These are phyloP conservation scores for Scutellaria baicalensis DNA, from an alignment of 257 asterid species.

Conservation along the genomic window DNA sequence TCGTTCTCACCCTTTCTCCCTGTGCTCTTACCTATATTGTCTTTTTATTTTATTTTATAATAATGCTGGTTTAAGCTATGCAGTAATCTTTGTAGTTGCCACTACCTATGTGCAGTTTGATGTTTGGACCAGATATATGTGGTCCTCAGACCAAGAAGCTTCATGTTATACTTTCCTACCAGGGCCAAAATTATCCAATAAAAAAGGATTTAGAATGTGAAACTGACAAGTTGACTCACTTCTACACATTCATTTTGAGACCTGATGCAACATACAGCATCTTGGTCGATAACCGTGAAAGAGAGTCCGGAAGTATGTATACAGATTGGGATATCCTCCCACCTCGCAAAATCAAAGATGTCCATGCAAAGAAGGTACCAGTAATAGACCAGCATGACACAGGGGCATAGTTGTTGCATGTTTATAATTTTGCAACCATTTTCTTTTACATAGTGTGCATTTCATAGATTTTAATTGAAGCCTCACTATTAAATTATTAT, in stretches of 20 bases:
- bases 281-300: slow-evolving; percentile 77
- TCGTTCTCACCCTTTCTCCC: not conserved
- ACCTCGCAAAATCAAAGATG: slow-evolving; percentile 72
- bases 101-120: slow-evolving; percentile 37
- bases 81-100: not conserved
- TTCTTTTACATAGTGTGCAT: not conserved
- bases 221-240: slow-evolving; percentile 84
- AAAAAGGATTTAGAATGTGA: slow-evolving; percentile 91
- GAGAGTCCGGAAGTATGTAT: slow-evolving; percentile 86
- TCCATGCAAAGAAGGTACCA: slow-evolving; percentile 61
- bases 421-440: not conserved
- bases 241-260: slow-evolving; percentile 76
- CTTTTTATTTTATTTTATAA: not conserved
- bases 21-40: not conserved
- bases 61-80: not conserved
- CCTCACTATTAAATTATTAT: not conserved
- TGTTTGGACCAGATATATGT: slow-evolving; percentile 98
- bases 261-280: slow-evolving; percentile 87
- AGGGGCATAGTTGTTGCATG: not conserved
- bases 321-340: slow-evolving; percentile 95
- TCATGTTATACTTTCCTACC: slow-evolving; percentile 71
- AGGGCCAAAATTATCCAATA: slow-evolving; percentile 80
- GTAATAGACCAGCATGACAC: not conserved
- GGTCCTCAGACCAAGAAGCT: slow-evolving; percentile 93
- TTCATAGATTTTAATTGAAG: not conserved